Evolutionary conservation across 192 early-diverging fungal species (phyloP), one percentile per base, ranked within the genome.

Genomic region (Coemansia sp.): DNA sequence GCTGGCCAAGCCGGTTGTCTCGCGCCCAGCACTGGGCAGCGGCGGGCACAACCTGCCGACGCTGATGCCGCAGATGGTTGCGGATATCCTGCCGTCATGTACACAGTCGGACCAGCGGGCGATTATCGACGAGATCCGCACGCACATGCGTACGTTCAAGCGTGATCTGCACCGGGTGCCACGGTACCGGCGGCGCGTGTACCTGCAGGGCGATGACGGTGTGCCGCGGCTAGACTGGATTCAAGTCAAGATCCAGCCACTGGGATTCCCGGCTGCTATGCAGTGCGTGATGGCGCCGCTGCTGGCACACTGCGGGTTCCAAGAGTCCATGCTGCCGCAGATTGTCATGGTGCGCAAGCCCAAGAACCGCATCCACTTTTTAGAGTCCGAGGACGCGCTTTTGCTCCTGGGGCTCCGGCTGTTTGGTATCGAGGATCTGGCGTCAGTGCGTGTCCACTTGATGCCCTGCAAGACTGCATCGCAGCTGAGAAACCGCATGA

Each of bases 401-500:
- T 39, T 83, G 40, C 62, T 75, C 3, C 52, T 58, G 36, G 82
- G 82, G 0, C 36, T 83, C 57, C 65, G 73, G 40, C 54, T 73
- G 58, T 83, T 83, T 62, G 82, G 82, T 0, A 42, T 60, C 29
- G 82, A 83, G 12, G 75, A 83, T 35, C 54, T 70, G 21, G 65
- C 64, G 5, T 72, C 75, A 11, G 74, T 83, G 29, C 76, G 75
- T 9, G 80, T 62, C 38, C 78, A 83, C 33, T 42, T 79, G 48
- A 44, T 83, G 58, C 82, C 82, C 2, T 80, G 76, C 58, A 83
- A 82, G 62, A 79, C 82, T 0, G 76, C 66, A 22, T 54, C 67
- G 62, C 82, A 83, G 73, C 39, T 83, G 46, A 65, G 77, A n/a
- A 82, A 76, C 48, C 71, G 82, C 19, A 66, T 76, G 46, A 75